Evolutionary conservation across 1,139 yeast species (phyloP), one percentile per base, ranked within the genome.

Genomic region (Sporopachydermia cereana): DNA sequence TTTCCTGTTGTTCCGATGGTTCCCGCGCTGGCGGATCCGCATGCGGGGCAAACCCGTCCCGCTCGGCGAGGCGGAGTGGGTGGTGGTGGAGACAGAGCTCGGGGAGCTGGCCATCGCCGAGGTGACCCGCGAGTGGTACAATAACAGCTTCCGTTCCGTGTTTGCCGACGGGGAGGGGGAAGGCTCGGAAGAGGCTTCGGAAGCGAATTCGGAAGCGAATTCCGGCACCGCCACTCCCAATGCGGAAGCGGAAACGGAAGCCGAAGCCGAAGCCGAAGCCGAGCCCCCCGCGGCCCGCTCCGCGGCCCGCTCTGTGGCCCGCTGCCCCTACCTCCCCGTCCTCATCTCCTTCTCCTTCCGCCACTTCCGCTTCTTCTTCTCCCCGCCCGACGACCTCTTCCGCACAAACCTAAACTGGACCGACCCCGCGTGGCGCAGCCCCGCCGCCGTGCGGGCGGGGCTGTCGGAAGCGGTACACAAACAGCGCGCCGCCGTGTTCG

Each of bases 1-100:
- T 1, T 89, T 79, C 55, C 65, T 93, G 46, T 49, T 84, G 0
- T 63, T 86, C 49, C 69, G 95, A 52, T 91, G 98, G 98, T 58
- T 85, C 41, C 97, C 98, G 0, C 70, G 78, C 43, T 78, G 77
- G 59, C 71, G 84, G 50, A 76, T 91, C 43, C 71, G 71, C 45
- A 64, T 86, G 50, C 69, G 76, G 64, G 97, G 96, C 2, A 64
- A 64, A 18, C 71, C 71, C 27, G 69, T 76, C 4, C 79, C 94
- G 0, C 67, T 93, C 50, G 96, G 88, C 1, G 71, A 71, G 49
- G 84, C 96, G 29, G 94, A 86, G 55, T 86, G 96, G 95, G 83
- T 91, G 34, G 95, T 88, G 17, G 72, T 93, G 41, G 98, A 91
- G 58, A 93, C 86, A 54, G 96, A 89, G 59, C 83, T 78, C 71